Evolutionary conservation across 257 asterid genomes (phyloP).

Genomic region (Nicotiana knightiana): DNA sequence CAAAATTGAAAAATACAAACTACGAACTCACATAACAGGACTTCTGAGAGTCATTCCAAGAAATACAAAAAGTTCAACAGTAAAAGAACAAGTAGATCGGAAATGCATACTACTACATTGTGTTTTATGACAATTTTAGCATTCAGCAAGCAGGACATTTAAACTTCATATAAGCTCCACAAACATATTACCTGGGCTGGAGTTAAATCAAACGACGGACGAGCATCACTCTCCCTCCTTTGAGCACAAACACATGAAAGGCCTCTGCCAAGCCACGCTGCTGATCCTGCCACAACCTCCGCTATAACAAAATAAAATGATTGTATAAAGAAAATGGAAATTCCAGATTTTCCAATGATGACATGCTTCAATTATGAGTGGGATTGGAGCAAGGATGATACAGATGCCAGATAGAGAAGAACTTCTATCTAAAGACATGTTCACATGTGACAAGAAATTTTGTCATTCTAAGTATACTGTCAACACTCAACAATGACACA

Average conservation of each 20-base stretch:
- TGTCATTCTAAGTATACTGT: background rate
- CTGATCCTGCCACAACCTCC: conserved; percentile 94
- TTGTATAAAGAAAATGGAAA: conserved; percentile 17
- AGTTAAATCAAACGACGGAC: conserved; percentile 89
- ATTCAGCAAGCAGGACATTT: background rate
- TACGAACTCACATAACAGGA: background rate
- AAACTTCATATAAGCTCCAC: background rate
- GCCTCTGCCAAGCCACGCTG: conserved; percentile 98
- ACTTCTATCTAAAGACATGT: background rate
- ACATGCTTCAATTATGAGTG: background rate
- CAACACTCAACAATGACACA: background rate
- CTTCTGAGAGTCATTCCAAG: background rate
- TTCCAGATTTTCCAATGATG: background rate
- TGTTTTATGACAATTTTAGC: background rate
- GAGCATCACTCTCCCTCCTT: conserved; percentile 86
- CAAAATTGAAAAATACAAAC: background rate
- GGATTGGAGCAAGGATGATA: background rate
- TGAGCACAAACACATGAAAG: conserved; percentile 97
- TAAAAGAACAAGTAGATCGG: background rate
- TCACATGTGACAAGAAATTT: background rate
- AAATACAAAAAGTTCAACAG: background rate
- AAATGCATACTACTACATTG: background rate
- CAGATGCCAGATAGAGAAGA: conserved; percentile 8
- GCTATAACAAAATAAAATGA: conserved; percentile 40
- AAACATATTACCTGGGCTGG: conserved; percentile 60